A percentile compares a stretch with the other conserved stretches of the same genome.
Conservation (phyloP, 2,329 filamentous ascomycete genomes). For the Penicillium sp. region DNA sequence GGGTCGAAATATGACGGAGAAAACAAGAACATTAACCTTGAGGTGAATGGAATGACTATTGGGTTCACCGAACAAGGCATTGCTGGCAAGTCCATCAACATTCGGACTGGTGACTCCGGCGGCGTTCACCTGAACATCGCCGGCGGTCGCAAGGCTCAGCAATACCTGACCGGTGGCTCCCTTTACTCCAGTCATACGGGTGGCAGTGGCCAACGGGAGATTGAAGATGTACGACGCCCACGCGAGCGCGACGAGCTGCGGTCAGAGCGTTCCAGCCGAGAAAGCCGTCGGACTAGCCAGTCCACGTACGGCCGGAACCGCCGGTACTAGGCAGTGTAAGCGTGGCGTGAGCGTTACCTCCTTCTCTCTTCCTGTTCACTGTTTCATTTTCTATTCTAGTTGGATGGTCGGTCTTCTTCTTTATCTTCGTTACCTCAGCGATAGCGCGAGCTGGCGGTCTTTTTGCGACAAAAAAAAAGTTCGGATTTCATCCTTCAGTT, state of each 20-base stretch:
- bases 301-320: conserved; percentile 34
- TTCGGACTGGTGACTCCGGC: conserved; percentile 40
- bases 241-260: conserved; percentile 34
- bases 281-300: conserved; percentile 38
- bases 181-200: conserved; percentile 33
- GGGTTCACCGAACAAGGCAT: conserved; percentile 38
- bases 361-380: background rate
- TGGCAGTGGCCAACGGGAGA: conserved; percentile 29
- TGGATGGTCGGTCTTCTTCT: conserved; percentile 8
- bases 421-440: conserved; percentile 7
- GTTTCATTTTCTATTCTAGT: conserved; percentile 2
- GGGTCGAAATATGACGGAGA: conserved; percentile 35
- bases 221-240: conserved; percentile 30
- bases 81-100: conserved; percentile 39
- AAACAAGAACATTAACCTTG: conserved; percentile 40
- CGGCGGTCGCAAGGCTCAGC: conserved; percentile 33
- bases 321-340: conserved; percentile 9
- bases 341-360: background rate
- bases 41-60: conserved; percentile 42
- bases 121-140: conserved; percentile 41
- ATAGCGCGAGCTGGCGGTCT: conserved; percentile 9
- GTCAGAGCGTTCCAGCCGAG: conserved; percentile 38
- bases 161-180: conserved; percentile 37
- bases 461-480: conserved; percentile 22
- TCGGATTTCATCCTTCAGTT: conserved; percentile 11